These are phyloP conservation scores for Tillandsia leiboldiana DNA, from an alignment of 176 grass and related monocot genomes.

Conservation along the genomic window DNA sequence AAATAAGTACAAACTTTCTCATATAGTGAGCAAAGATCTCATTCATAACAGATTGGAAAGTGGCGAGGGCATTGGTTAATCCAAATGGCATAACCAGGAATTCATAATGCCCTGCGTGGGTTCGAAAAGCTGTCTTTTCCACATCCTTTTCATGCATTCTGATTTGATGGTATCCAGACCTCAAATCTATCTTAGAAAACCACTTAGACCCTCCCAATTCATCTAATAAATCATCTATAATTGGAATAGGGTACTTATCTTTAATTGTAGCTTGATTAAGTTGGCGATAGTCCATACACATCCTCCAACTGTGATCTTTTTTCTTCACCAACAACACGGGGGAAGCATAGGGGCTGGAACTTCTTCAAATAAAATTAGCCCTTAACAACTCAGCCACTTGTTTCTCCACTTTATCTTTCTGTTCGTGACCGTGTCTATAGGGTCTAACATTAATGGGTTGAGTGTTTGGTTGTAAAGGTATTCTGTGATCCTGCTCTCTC, in stretches of 20 bases:
- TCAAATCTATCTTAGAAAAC: slow-evolving; percentile 2
- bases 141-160: background rate
- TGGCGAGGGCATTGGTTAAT: background rate
- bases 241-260: background rate
- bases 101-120: slow-evolving; percentile 1
- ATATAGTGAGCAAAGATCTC: background rate
- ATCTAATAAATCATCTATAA: background rate
- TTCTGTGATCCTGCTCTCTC: no score
- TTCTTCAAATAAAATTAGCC: background rate
- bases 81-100: slow-evolving; percentile 1
- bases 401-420: no score
- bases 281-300: slow-evolving; percentile 4
- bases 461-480: no score
- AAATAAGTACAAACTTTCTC: background rate
- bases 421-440: no score
- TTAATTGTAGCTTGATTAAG: background rate
- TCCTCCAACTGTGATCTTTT: slow-evolving; percentile 10
- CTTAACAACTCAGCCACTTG: no score
- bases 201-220: background rate
- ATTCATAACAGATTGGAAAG: background rate
- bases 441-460: no score
- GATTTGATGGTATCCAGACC: background rate
- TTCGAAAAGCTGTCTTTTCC: background rate
- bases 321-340: background rate
- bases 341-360: background rate